These are phyloP conservation scores for Acanthamoeba culbertsoni DNA, from an alignment of 208 protist species.

Conservation along the genomic window DNA sequence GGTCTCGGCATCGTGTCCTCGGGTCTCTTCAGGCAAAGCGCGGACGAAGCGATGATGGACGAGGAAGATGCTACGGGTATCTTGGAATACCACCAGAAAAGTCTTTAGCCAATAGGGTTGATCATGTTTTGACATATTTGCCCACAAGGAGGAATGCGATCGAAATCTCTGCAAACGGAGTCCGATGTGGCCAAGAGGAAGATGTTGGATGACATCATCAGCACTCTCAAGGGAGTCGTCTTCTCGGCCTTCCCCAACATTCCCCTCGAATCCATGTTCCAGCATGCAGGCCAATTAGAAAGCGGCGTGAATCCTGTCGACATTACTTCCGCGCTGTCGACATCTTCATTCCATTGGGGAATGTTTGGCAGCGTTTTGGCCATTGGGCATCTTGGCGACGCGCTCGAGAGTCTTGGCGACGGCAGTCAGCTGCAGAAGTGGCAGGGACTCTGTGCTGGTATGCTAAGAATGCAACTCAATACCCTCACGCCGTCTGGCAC, in stretches of 20 bases:
- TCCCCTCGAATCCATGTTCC: not conserved
- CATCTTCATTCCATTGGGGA: constrained; percentile 9
- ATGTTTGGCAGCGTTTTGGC: constrained; percentile 37
- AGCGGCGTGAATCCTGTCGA: not conserved
- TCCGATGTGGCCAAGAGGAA: not conserved
- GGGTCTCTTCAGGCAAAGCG: not conserved
- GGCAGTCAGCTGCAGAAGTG: not conserved
- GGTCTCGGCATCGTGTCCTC: not conserved
- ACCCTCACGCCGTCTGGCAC: not conserved
- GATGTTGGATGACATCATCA: not conserved
- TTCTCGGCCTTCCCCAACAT: constrained; percentile 37
- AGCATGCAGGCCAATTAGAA: not conserved
- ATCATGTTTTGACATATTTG: too few relatives aligned
- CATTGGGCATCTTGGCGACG: constrained; percentile 35
- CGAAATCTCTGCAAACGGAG: constrained; percentile 24
- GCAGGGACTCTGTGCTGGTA: not conserved
- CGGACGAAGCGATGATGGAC: not conserved
- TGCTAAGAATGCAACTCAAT: not conserved
- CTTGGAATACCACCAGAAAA: too few relatives aligned
- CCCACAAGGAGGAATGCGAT: not conserved
- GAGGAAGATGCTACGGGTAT: constrained; percentile 3
- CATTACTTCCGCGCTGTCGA: not conserved
- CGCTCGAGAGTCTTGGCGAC: constrained; percentile 24
- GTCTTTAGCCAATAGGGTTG: too few relatives aligned
- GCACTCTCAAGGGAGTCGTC: not conserved